Evolutionary conservation across 2,329 filamentous ascomycete species (phyloP).

Genomic region (Alternaria arborescens): DNA sequence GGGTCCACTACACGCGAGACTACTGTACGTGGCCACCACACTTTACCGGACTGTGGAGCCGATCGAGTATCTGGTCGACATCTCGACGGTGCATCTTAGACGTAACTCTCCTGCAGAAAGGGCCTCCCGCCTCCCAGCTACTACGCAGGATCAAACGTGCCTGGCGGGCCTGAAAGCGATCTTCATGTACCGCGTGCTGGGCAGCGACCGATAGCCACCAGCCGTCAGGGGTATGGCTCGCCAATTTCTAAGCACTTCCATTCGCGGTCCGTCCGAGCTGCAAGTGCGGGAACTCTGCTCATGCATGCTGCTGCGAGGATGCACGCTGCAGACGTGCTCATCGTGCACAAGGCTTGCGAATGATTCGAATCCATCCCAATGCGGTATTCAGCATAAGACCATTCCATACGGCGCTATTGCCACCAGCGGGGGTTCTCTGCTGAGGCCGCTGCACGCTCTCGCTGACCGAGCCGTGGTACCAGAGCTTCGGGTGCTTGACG

Average conservation of each 20-base stretch:
- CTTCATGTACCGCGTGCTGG: conserved; percentile 19
- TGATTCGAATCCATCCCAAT: conserved; percentile 40
- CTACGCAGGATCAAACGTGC: conserved; percentile 13
- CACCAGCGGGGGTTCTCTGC: conserved; percentile 28
- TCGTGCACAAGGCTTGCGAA: conserved; percentile 38
- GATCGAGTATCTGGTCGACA: conserved; percentile 10
- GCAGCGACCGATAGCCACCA: conserved; percentile 12
- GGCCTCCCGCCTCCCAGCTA: not conserved
- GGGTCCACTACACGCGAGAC: conserved; percentile 6
- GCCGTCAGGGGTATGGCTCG: conserved; percentile 25
- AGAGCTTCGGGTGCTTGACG: conserved; percentile 18
- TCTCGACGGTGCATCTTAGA: conserved; percentile 2
- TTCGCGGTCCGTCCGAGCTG: conserved; percentile 31
- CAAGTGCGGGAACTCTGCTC: conserved; percentile 36
- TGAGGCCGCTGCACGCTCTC: conserved; percentile 18
- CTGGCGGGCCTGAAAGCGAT: conserved; percentile 19
- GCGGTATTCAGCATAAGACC: conserved; percentile 28
- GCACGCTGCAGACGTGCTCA: conserved; percentile 36
- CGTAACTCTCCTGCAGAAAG: conserved; percentile 1
- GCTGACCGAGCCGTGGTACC: conserved; percentile 37
- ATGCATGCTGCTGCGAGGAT: conserved; percentile 39
- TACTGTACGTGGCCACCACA: conserved; percentile 8
- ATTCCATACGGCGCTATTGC: conserved; percentile 32
- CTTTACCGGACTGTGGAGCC: conserved; percentile 19
- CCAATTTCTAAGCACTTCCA: conserved; percentile 24